Evolutionary conservation across 2,329 filamentous ascomycete genomes (phyloP), one percentile per base, ranked within the genome.

Genomic region (Acephala macrosclerotiorum): DNA sequence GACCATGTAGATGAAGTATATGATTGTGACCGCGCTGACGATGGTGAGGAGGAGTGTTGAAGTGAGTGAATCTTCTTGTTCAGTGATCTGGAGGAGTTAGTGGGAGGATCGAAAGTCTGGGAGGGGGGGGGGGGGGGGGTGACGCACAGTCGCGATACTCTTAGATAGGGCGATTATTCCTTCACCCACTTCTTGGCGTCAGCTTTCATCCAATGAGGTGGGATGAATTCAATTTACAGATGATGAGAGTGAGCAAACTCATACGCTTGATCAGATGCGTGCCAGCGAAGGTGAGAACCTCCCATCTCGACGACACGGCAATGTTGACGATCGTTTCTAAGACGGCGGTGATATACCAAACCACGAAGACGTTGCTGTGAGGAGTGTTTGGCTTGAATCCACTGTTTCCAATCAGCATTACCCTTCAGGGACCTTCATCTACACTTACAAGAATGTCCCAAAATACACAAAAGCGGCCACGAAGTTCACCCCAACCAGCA

Each of bases 251-350:
- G 20, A 88, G 78, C 4, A 88, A 76, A 18, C 83, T 83, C 83
- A 88, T 85, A 26, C 86, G 80, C 71, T 87, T 83, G 68, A 86
- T 85, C 36, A 88, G 76, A 75, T 87, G 84, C 1, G 84, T 87
- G 58, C 84, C 79, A 73, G 86, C 83, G 72, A 88, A 86, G 56
- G 82, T 83, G 12, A 87, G 26, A n/a, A 71, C 71, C 35, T 73
- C 68, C 67, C 66, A 73, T 14, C 33, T 63, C 5, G 68, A 67
- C 2, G 70, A 69, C 11, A 74, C 58, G 0, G 42, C 55, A 47
- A 74, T 73, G 18, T 74, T 74, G 42, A 66, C 47, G 26, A 59
- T 63, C 1, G 64, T 71, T 35, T 74, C 72, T 2, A 68, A 26
- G n/a, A 71, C 49, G 18, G 71, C 69, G 33, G 68, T 66, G 9